These are phyloP conservation scores for Boletus rex-veris DNA, from an alignment of 768 basidiomycete species.

Conservation along the genomic window DNA sequence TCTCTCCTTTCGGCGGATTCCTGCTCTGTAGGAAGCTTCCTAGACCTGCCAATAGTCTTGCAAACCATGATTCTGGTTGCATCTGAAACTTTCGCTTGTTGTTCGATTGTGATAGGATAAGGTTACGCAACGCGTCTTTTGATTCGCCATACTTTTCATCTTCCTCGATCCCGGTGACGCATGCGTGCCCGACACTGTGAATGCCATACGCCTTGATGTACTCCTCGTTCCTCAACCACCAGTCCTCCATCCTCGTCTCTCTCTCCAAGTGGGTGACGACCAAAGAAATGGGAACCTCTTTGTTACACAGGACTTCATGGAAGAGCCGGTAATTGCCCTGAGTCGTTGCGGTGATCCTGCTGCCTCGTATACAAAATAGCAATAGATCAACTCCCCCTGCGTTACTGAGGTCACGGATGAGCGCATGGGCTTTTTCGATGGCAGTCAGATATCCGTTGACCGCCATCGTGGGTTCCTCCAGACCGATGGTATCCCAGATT, in stretches of 20 bases:
- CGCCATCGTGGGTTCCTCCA: constrained; percentile 30
- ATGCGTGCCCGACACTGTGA: constrained; percentile 35
- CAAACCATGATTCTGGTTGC: constrained; percentile 26
- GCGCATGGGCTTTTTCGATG: constrained; percentile 27
- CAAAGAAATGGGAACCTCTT: constrained; percentile 38
- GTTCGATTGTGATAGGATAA: constrained; percentile 14
- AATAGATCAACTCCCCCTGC: constrained; percentile 34
- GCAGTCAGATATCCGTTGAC: constrained; percentile 27
- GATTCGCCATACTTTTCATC: constrained; percentile 37
- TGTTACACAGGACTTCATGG: constrained; percentile 37
- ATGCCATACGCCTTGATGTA: constrained; percentile 27
- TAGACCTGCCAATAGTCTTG: constrained; percentile 20
- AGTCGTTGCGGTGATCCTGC: constrained; percentile 27
- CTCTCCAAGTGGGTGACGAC: constrained; percentile 41
- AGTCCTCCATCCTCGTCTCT: constrained; percentile 33
- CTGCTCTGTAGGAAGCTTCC: constrained; percentile 17
- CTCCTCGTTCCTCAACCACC: constrained; percentile 31
- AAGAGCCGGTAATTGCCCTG: constrained; percentile 41
- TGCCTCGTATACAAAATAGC: constrained; percentile 38
- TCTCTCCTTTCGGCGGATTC: constrained; percentile 26
- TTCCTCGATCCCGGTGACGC: constrained; percentile 38
- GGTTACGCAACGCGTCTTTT: constrained; percentile 19
- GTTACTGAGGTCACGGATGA: constrained; percentile 21
- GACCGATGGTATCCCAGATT: constrained; percentile 31
- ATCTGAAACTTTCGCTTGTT: constrained; percentile 20